Conservation (phyloP, 208 protist species). For the Spironucleus salmonicida region DNA sequence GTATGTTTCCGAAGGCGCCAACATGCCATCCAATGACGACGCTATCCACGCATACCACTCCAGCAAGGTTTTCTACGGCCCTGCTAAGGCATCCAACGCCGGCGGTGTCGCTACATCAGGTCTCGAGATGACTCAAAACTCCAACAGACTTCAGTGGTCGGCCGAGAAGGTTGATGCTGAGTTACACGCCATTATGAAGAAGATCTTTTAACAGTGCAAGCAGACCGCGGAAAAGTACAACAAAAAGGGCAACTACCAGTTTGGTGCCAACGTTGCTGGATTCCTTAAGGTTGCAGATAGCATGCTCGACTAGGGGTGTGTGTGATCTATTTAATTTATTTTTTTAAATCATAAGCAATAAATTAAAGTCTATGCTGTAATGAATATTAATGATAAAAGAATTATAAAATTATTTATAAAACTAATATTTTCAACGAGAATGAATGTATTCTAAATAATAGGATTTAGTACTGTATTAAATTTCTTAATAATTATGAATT, state of each 20-base stretch:
- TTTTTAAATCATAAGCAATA: too few relatives aligned
- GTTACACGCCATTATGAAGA: constrained; percentile 65
- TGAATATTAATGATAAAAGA: too few relatives aligned
- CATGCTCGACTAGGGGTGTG: constrained; percentile 50
- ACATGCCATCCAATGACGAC: constrained; percentile 66
- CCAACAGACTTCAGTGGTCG: constrained; percentile 58
- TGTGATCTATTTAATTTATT: too few relatives aligned
- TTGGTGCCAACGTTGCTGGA: constrained; percentile 70
- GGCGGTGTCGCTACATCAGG: constrained; percentile 71
- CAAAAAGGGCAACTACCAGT: constrained; percentile 47
- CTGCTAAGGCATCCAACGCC: constrained; percentile 72
- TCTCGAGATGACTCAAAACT: constrained; percentile 78
- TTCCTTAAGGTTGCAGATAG: constrained; percentile 57
- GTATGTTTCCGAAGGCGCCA: constrained; percentile 65
- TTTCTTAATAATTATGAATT: too few relatives aligned
- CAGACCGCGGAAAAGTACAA: constrained; percentile 52
- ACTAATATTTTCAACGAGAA: too few relatives aligned
- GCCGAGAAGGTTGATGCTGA: constrained; percentile 61
- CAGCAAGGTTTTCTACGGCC: constrained; percentile 57
- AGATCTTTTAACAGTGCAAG: constrained; percentile 58
- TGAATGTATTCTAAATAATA: too few relatives aligned
- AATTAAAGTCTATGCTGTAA: too few relatives aligned
- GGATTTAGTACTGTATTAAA: too few relatives aligned
- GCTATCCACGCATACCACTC: constrained; percentile 56
- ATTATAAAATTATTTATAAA: too few relatives aligned